Conservation (phyloP, 2,329 filamentous ascomycete species). For the Tolypocladium album region DNA sequence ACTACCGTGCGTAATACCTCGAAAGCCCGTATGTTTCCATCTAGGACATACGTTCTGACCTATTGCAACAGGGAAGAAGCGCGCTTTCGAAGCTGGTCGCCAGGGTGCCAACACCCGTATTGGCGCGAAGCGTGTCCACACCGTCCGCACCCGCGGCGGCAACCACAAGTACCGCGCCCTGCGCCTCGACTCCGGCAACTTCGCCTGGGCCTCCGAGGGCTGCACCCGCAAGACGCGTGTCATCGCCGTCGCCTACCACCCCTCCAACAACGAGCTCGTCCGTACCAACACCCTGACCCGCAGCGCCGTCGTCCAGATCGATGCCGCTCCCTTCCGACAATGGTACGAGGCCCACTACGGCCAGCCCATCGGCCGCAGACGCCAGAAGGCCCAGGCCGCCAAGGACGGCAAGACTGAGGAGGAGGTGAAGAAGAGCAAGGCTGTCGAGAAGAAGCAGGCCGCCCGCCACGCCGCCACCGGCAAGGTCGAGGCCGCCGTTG, state of each 20-base stretch:
- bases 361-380: slow-evolving; percentile 74
- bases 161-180: slow-evolving; percentile 99
- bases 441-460: slow-evolving; percentile 93
- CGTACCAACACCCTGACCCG: slow-evolving; percentile 99
- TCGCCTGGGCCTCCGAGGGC: slow-evolving; percentile 98
- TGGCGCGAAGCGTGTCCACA: slow-evolving; percentile 90
- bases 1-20: slow-evolving; percentile 65
- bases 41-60: slow-evolving; percentile 61
- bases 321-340: slow-evolving; percentile 97
- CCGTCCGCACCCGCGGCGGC: slow-evolving; percentile 92
- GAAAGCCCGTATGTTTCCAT: slow-evolving; percentile 54
- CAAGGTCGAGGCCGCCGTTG: slow-evolving; percentile 87
- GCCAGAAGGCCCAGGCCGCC: slow-evolving; percentile 66
- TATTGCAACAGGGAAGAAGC: slow-evolving; percentile 72
- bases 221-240: slow-evolving; percentile 98
- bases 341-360: slow-evolving; percentile 99
- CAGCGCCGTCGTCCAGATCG: slow-evolving; percentile 96
- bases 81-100: slow-evolving; percentile 99
- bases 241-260: slow-evolving; percentile 97
- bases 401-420: slow-evolving; percentile 52
- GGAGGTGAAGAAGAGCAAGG: slow-evolving; percentile 87
- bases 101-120: slow-evolving; percentile 99
- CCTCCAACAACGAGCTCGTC: slow-evolving; percentile 99
- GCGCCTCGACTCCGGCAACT: slow-evolving; percentile 97
- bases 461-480: slow-evolving; percentile 69